Percentiles rank a stretch among this genome's conserved stretches.
These are phyloP conservation scores for Triticum aestivum DNA, from an alignment of 176 grass and related monocot species.

Conservation along the genomic window DNA sequence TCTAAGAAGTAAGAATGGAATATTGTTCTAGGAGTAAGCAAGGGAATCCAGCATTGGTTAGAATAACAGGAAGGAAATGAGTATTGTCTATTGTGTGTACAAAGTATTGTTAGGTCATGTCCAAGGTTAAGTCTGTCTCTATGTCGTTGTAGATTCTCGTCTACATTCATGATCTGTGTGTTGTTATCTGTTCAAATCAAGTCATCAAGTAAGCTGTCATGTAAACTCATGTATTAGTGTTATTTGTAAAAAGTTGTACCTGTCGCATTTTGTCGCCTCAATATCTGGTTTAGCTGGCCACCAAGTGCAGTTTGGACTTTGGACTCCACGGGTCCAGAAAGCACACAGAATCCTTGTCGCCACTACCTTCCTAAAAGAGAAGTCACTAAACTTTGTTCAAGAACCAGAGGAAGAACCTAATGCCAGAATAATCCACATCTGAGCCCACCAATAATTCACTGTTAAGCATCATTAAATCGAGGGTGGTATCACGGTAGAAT, in stretches of 20 bases:
- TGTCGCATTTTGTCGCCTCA: conserved; percentile 10
- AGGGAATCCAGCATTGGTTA: neutral
- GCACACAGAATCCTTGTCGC: neutral
- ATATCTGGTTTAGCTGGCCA: neutral
- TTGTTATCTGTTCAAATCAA: conserved; percentile 20
- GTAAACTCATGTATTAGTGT: conserved; percentile 31
- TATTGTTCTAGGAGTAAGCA: conserved; percentile 27
- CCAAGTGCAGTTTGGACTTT: neutral
- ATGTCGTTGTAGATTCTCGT: conserved; percentile 28
- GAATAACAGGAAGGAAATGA: neutral
- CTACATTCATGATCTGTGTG: conserved; percentile 24
- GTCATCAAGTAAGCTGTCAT: conserved; percentile 5
- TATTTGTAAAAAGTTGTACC: neutral
- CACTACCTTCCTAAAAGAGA: conserved; percentile 25
- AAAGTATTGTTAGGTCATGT: conserved; percentile 34
- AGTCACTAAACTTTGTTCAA: conserved; percentile 14
- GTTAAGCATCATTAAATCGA: conserved; percentile 23
- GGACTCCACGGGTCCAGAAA: neutral
- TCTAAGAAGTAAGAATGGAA: neutral
- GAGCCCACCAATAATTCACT: conserved; percentile 29
- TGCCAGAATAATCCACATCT: conserved; percentile 29
- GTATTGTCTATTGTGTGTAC: neutral
- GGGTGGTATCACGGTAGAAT: neutral
- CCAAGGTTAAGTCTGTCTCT: neutral
- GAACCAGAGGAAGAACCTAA: conserved; percentile 33